Evolutionary conservation across 495 filamentous ascomycete genomes (phyloP).

Genomic region (Evernia prunastri): DNA sequence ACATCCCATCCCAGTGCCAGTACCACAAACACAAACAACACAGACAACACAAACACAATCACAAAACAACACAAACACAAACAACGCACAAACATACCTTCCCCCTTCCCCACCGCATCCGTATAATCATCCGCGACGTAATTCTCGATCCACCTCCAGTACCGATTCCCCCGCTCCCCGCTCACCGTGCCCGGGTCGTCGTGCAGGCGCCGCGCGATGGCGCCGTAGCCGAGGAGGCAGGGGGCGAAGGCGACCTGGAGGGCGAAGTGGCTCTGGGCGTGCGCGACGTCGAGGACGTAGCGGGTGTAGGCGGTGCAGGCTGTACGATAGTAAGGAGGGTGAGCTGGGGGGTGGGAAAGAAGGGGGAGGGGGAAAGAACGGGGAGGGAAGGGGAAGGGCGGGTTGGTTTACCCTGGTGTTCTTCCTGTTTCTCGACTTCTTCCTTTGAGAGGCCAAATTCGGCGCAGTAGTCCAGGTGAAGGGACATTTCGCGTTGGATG

Average conservation of each 20-base stretch:
- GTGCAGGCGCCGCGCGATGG: slow-evolving; percentile 35
- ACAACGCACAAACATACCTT: neutral
- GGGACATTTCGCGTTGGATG: slow-evolving; percentile 68
- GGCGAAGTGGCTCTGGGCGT: slow-evolving; percentile 77
- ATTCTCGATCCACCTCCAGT: slow-evolving; percentile 85
- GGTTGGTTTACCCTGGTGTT: slow-evolving; percentile 34
- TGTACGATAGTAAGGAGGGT: slow-evolving; percentile 23
- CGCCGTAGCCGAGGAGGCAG: slow-evolving; percentile 81
- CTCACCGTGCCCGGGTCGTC: slow-evolving; percentile 52
- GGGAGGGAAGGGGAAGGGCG: too few relatives aligned
- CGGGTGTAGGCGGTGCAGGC: slow-evolving; percentile 50
- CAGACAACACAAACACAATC: too few relatives aligned
- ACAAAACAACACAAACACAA: too few relatives aligned
- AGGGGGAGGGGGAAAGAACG: too few relatives aligned
- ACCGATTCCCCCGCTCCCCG: slow-evolving; percentile 56
- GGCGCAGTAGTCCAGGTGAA: slow-evolving; percentile 74
- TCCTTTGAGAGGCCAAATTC: slow-evolving; percentile 71
- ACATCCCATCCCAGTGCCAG: too few relatives aligned
- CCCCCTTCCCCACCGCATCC: slow-evolving; percentile 2
- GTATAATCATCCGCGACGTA: slow-evolving; percentile 74
- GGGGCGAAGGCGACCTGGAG: slow-evolving; percentile 78
- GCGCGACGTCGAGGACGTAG: slow-evolving; percentile 83
- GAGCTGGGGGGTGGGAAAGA: too few relatives aligned
- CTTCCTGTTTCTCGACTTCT: slow-evolving; percentile 65
- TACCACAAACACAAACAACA: too few relatives aligned